phyloP scores from a whole-genome alignment of 305 asterid species.

The Coffea humblotiana region DNA sequence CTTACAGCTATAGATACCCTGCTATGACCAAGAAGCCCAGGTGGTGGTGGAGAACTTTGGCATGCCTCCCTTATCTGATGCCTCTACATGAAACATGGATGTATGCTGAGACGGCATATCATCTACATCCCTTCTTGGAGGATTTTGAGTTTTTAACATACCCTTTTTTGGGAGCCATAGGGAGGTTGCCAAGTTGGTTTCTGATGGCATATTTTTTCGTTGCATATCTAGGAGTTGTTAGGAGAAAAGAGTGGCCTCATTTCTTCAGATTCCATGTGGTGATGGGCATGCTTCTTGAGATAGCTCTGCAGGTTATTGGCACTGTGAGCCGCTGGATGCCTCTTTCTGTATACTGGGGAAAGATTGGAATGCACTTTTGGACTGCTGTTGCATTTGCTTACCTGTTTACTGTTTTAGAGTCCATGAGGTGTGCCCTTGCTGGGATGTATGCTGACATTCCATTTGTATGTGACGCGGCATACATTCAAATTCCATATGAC shows the following conservation, averaged over 20 bases:
- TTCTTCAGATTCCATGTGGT: constrained; percentile 85
- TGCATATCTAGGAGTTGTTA: constrained; percentile 74
- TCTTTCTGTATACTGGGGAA: constrained; percentile 67
- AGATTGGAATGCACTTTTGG: constrained; percentile 89
- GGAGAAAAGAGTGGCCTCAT: constrained; percentile 91
- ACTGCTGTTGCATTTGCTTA: constrained; percentile 58
- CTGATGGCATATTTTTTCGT: constrained; percentile 72
- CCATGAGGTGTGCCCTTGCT: constrained; percentile 67
- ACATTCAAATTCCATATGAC: constrained; percentile 77
- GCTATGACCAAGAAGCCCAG: constrained; percentile 71
- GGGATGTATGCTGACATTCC: constrained; percentile 90
- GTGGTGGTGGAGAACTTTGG: constrained; percentile 90
- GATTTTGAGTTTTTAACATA: constrained; percentile 60
- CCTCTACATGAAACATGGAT: constrained; percentile 88
- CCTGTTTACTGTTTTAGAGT: constrained; percentile 76
- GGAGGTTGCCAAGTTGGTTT: constrained; percentile 77
- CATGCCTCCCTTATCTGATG: constrained; percentile 83
- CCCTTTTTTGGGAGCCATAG: constrained; percentile 62
- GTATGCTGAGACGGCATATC: constrained; percentile 76
- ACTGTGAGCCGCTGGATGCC: constrained; percentile 87
- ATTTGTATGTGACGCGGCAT: constrained; percentile 81
- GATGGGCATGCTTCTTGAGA: constrained; percentile 82
- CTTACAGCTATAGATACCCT: constrained; percentile 48
- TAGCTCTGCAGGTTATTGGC: constrained; percentile 70
- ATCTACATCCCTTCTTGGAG: constrained; percentile 69